phyloP scores from a whole-genome alignment of 352 stramenopile species.

The Saprolegnia diclina region DNA sequence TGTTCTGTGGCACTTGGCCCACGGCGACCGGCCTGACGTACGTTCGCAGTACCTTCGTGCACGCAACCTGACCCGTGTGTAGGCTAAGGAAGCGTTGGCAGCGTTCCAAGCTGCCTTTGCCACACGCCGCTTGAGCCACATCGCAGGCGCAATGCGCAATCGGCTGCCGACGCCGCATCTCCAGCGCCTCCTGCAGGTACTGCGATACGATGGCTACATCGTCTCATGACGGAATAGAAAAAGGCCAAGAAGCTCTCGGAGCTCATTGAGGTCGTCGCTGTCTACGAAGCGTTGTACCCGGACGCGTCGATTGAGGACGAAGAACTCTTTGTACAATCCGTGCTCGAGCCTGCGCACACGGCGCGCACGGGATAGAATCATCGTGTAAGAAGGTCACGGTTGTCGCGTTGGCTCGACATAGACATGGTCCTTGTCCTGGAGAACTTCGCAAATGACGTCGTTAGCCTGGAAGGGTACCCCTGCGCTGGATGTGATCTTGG shows the following conservation, averaged over 20 bases:
- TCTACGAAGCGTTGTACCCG: conserved; percentile 19
- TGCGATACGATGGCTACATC: not conserved
- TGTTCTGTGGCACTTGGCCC: not conserved
- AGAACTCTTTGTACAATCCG: conserved; percentile 1
- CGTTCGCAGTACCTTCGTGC: not conserved
- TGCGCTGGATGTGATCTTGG: conserved; percentile 18
- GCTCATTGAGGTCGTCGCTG: conserved; percentile 6
- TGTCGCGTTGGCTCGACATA: conserved; percentile 50
- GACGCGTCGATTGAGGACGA: conserved; percentile 13
- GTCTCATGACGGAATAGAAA: conserved; percentile 2
- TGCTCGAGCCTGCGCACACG: not conserved
- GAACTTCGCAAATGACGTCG: conserved; percentile 64
- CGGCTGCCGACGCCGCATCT: not conserved
- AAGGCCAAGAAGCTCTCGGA: conserved; percentile 14
- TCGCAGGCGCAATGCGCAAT: not conserved
- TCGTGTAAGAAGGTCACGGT: not conserved
- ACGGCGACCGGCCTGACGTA: not conserved
- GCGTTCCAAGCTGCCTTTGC: not conserved
- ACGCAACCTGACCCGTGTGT: not conserved
- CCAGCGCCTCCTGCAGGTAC: not conserved
- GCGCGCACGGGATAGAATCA: not conserved
- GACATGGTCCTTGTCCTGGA: conserved; percentile 51
- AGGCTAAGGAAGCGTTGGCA: not conserved
- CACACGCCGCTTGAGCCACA: not conserved
- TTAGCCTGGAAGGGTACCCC: conserved; percentile 35